phyloP scores from a whole-genome alignment of 2,329 filamentous ascomycete genomes.

The Nemania sp. region DNA sequence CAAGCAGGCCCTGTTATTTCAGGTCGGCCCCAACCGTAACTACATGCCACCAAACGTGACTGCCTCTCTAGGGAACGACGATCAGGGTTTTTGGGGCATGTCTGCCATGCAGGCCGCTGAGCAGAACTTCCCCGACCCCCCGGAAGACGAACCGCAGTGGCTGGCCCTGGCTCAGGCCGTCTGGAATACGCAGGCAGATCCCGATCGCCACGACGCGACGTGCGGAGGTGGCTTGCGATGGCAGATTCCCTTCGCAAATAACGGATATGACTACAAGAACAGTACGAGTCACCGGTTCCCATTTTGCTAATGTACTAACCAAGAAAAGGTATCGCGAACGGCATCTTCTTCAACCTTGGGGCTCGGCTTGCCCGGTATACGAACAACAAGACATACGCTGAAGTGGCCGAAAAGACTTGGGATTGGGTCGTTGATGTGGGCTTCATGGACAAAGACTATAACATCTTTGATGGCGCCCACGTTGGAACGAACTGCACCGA shows the following conservation, averaged over 20 bases:
- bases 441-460: slow-evolving; percentile 51
- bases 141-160: slow-evolving; percentile 59
- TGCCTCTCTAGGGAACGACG: slow-evolving; percentile 54
- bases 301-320: slow-evolving; percentile 19
- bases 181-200: slow-evolving; percentile 63
- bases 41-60: slow-evolving; percentile 54
- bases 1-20: slow-evolving; percentile 51
- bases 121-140: slow-evolving; percentile 62
- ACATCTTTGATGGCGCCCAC: slow-evolving; percentile 56
- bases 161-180: slow-evolving; percentile 67
- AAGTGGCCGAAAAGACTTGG: slow-evolving; percentile 65
- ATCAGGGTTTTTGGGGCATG: slow-evolving; percentile 68
- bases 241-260: slow-evolving; percentile 68
- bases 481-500: slow-evolving; percentile 51
- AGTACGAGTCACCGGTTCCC: slow-evolving; percentile 29
- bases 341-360: slow-evolving; percentile 55
- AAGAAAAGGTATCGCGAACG: slow-evolving; percentile 49
- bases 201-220: slow-evolving; percentile 60
- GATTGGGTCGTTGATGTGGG: slow-evolving; percentile 55
- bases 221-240: slow-evolving; percentile 69
- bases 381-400: slow-evolving; percentile 64
- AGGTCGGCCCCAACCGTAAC: slow-evolving; percentile 50
- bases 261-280: slow-evolving; percentile 51
- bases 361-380: slow-evolving; percentile 68
- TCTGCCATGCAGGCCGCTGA: slow-evolving; percentile 67